These are phyloP conservation scores for Plasmodium vivax DNA, from an alignment of 169 alveolate genomes.

Conservation along the genomic window DNA sequence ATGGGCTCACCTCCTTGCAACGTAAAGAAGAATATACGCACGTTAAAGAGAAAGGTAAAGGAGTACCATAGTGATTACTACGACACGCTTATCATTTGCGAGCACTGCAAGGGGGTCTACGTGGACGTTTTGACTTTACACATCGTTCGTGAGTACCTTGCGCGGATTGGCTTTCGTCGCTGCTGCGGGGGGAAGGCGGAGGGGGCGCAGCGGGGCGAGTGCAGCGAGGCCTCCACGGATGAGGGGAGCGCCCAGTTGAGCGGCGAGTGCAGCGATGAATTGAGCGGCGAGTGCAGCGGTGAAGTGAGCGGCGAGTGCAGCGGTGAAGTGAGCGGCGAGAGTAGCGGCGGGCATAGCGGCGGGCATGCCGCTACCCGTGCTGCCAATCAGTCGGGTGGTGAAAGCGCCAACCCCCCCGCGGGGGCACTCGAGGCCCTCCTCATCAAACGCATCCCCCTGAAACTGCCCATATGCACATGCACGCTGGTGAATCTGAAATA, in stretches of 20 bases:
- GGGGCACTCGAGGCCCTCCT: neutral
- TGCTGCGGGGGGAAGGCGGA: neutral
- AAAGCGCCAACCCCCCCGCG: neutral
- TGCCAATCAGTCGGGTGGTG: neutral
- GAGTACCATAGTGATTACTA: conserved; percentile 23
- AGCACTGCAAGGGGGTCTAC: conserved; percentile 44
- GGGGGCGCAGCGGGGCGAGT: neutral
- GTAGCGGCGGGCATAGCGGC: neutral
- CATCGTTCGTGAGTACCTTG: neutral
- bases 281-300: neutral
- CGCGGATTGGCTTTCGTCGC: neutral
- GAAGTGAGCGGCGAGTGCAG: neutral
- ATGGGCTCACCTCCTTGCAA: neutral
- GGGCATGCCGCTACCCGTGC: neutral
- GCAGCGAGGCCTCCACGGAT: neutral
- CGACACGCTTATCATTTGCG: conserved; percentile 30
- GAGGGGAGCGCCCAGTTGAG: neutral
- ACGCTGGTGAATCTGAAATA: neutral
- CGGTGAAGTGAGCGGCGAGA: neutral
- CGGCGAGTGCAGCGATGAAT: neutral
- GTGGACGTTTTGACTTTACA: neutral
- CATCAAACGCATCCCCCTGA: conserved; percentile 1
- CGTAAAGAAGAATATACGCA: neutral
- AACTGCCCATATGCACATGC: conserved; percentile 23
- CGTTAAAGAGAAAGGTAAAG: neutral